Evolutionary conservation across 495 filamentous ascomycete species (phyloP), one percentile per base, ranked within the genome.

Genomic region (Acidiella bohemica): DNA sequence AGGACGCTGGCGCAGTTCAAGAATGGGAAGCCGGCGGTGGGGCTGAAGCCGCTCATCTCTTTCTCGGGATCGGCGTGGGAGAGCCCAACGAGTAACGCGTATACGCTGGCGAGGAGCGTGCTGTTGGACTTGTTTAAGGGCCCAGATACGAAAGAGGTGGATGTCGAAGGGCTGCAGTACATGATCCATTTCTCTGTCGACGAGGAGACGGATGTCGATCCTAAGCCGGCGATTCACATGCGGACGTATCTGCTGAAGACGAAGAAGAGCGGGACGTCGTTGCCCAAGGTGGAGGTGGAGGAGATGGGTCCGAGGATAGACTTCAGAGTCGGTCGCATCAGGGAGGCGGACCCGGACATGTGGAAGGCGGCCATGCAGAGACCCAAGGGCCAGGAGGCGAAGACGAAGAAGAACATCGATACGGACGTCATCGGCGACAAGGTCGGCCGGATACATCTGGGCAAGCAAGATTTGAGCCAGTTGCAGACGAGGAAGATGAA

Each of bases 401-500:
- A 73, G 64, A 75, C 74, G 34, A 95, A 86, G 81, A 96, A 96
- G 80, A 97, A 97, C 59, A 77, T 96, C 47, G 67, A 71, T 44
- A 93, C 81, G 47, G 88, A 95, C 58, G 62, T 78, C 30, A 80
- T 97, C 46, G 90, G 92, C 57, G 92, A 97, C 57, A 95, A 96
- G 74, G 65, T 96, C 38, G 90, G 92, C 39, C 73, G 85, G 41
- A 84, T 97, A 40, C 92, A 97, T 65, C 60, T 90, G 20, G 84
- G 80, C 55, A 85, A 81, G 68, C 84, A 95, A 62, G 88, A 96
- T 64, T 68, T 97, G 25, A 68, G 66, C 43, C 71, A 78, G 44
- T 58, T 97, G 61, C 90, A 96, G 73, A 94, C 84, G 32, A 73
- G 90, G 55, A 97, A 97, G 77, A 95, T 97, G 87, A 97, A 97